Percentiles rank a stretch among this genome's conserved stretches.
Evolutionary conservation across 306 rosid genomes (phyloP).

Genomic region (Inga laurina): DNA sequence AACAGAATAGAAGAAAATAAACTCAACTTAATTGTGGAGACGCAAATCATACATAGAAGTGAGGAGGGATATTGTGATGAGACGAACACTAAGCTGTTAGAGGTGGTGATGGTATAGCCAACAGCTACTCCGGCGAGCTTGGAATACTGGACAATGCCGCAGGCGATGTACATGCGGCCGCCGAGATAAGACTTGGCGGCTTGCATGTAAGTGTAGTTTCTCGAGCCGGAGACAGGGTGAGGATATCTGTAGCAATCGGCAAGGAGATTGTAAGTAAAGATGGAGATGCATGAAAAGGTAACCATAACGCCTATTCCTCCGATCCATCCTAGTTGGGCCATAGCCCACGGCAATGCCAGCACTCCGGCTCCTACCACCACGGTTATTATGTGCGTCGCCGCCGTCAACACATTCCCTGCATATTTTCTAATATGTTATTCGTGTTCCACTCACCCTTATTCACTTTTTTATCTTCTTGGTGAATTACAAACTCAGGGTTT

Average conservation of each 20-base stretch:
- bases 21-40: not conserved
- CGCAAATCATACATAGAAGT: not conserved
- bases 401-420: conserved; percentile 45
- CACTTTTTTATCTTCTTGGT: not conserved
- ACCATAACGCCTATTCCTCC: conserved; percentile 36
- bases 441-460: not conserved
- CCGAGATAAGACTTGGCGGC: conserved; percentile 48
- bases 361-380: conserved; percentile 57
- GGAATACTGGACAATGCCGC: conserved; percentile 47
- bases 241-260: conserved; percentile 57
- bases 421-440: not conserved
- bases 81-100: conserved; percentile 54
- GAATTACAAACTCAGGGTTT: no score
- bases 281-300: conserved; percentile 37
- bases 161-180: conserved; percentile 42
- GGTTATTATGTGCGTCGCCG: conserved; percentile 46
- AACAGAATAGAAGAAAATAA: not conserved
- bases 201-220: conserved; percentile 55
- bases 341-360: conserved; percentile 46
- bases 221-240: conserved; percentile 40
- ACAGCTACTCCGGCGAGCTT: conserved; percentile 46
- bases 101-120: conserved; percentile 56
- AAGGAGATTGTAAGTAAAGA: conserved; percentile 44
- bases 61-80: not conserved
- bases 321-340: conserved; percentile 55